phyloP scores from a whole-genome alignment of 805 yeast species.

The Candida khao-thaluensis region DNA sequence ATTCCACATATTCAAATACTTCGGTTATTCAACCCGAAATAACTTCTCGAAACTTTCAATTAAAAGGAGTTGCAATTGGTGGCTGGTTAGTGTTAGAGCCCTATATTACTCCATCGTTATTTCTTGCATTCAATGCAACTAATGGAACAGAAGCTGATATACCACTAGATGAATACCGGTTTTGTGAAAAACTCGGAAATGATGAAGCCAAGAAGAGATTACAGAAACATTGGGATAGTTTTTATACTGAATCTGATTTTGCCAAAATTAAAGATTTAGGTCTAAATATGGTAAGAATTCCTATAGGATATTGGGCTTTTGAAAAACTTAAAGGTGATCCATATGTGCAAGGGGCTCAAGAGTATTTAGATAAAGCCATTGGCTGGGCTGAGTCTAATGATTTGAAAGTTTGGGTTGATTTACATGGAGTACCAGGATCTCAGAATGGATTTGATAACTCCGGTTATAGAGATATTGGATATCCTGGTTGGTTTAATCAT shows the following conservation, averaged over 20 bases:
- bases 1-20: slow-evolving; percentile 1
- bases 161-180: slow-evolving; percentile 63
- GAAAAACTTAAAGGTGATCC: slow-evolving; percentile 51
- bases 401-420: slow-evolving; percentile 69
- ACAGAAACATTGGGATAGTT: slow-evolving; percentile 55
- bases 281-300: slow-evolving; percentile 67
- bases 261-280: slow-evolving; percentile 50
- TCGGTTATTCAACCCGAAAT: slow-evolving; percentile 12
- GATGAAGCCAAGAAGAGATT: slow-evolving; percentile 43
- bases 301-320: slow-evolving; percentile 85
- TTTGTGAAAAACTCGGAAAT: slow-evolving; percentile 48
- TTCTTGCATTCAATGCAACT: slow-evolving; percentile 29
- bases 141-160: slow-evolving; percentile 27
- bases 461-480: slow-evolving; percentile 53
- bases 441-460: slow-evolving; percentile 88
- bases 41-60: slow-evolving; percentile 17
- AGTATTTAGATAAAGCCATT: slow-evolving; percentile 62
- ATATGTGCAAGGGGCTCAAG: slow-evolving; percentile 65
- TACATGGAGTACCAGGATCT: slow-evolving; percentile 84
- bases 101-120: slow-evolving; percentile 64
- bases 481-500: slow-evolving; percentile 35
- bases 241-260: slow-evolving; percentile 61
- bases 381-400: slow-evolving; percentile 64
- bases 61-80: slow-evolving; percentile 42
- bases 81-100: slow-evolving; percentile 78